These are phyloP conservation scores for Tillandsia fasciculata DNA, from an alignment of 176 grass and related monocot species.

Conservation along the genomic window DNA sequence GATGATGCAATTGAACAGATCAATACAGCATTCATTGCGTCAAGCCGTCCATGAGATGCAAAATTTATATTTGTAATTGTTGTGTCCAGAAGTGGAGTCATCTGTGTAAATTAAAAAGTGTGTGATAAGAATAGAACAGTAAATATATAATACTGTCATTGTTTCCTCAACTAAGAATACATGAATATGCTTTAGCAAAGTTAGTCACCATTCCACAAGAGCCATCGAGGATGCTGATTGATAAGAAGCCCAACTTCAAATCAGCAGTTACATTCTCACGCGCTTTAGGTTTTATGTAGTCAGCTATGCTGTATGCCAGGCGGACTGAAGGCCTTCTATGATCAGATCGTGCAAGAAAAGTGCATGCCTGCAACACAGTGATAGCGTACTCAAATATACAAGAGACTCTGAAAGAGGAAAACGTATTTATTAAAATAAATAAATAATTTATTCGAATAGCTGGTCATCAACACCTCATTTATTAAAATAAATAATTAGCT, in stretches of 20 bases:
- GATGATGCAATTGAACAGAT: conserved; percentile 93
- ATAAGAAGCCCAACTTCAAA: conserved; percentile 76
- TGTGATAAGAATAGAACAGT: not conserved
- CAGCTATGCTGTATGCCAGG: conserved; percentile 74
- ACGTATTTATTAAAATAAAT: too few relatives aligned
- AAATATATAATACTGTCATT: not conserved
- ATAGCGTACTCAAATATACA: too few relatives aligned
- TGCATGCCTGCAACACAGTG: conserved; percentile 53
- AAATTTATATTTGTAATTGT: conserved; percentile 86
- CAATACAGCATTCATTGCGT: conserved; percentile 82
- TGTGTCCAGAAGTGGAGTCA: conserved; percentile 77
- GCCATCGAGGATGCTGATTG: conserved; percentile 74
- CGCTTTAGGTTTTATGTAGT: conserved; percentile 73
- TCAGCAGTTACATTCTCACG: conserved; percentile 83
- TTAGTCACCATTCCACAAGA: conserved; percentile 71
- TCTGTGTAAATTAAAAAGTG: conserved; percentile 38
- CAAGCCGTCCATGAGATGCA: conserved; percentile 80
- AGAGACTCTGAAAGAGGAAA: not conserved
- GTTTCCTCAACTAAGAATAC: conserved; percentile 10
- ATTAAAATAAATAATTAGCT: too few relatives aligned
- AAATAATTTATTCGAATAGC: too few relatives aligned
- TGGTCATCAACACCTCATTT: too few relatives aligned
- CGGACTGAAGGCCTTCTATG: conserved; percentile 68
- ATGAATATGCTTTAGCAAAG: conserved; percentile 14
- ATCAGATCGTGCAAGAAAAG: conserved; percentile 91